Conservation (phyloP, 2,329 filamentous ascomycete genomes). For the Aspergillus pseudotamarii region DNA sequence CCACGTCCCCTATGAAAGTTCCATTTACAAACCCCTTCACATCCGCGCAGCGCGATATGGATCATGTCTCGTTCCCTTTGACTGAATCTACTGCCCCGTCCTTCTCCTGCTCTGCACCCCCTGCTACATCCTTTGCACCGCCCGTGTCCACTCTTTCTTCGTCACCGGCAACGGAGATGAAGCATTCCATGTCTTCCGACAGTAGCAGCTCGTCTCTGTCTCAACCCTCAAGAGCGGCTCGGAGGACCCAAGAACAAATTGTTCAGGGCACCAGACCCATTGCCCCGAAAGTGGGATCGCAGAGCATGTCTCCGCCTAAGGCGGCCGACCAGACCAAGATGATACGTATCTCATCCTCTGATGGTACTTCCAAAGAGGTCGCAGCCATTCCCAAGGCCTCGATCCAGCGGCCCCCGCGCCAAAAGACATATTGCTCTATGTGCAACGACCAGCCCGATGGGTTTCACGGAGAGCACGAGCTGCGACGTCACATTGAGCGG, state of each 20-base stretch:
- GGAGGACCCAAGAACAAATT: slow-evolving; percentile 53
- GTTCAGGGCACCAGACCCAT: slow-evolving; percentile 53
- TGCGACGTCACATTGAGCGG: slow-evolving; percentile 67
- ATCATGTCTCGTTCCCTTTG: slow-evolving; percentile 34
- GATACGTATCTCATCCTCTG: slow-evolving; percentile 54
- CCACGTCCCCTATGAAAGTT: slow-evolving; percentile 34
- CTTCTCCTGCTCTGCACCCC: slow-evolving; percentile 42
- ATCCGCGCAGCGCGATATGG: slow-evolving; percentile 19
- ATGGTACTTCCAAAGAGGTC: slow-evolving; percentile 59
- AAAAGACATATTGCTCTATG: slow-evolving; percentile 69
- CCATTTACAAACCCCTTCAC: slow-evolving; percentile 29
- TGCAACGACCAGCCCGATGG: slow-evolving; percentile 75
- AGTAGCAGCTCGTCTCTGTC: slow-evolving; percentile 50
- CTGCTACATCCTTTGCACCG: slow-evolving; percentile 34
- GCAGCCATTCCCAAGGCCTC: slow-evolving; percentile 58
- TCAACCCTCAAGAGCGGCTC: slow-evolving; percentile 47
- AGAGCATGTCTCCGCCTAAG: slow-evolving; percentile 34
- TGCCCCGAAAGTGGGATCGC: slow-evolving; percentile 49
- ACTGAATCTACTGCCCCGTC: slow-evolving; percentile 32
- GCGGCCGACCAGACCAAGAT: slow-evolving; percentile 49
- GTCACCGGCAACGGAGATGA: slow-evolving; percentile 53
- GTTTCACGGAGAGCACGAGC: slow-evolving; percentile 85
- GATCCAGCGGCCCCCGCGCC: slow-evolving; percentile 67
- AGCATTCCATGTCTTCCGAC: slow-evolving; percentile 51
- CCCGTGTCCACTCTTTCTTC: slow-evolving; percentile 34